These are phyloP conservation scores for Centrapalus pauciflorus DNA, from an alignment of 129 eudicot species.

Conservation along the genomic window DNA sequence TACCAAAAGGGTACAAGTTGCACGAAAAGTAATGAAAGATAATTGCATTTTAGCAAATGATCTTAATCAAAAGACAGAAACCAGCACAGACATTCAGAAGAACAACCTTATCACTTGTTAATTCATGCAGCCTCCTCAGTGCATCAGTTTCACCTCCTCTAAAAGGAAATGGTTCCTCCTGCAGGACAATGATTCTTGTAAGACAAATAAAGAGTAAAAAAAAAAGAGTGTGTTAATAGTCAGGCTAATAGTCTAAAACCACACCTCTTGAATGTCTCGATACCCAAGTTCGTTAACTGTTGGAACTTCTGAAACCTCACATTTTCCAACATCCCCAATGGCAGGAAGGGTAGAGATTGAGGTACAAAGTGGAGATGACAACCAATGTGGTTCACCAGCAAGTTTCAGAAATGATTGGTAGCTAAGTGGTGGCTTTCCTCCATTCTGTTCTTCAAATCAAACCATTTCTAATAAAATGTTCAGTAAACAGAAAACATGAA, in stretches of 20 bases:
- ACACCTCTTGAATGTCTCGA: constrained; percentile 53
- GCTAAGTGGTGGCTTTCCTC: constrained; percentile 78
- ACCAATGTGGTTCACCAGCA: constrained; percentile 80
- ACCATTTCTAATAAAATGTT: not conserved
- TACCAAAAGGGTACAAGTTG: not conserved
- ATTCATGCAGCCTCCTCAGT: constrained; percentile 59
- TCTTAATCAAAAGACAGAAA: not conserved
- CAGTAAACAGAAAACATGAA: not conserved
- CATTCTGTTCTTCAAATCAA: constrained; percentile 44
- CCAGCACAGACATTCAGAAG: not conserved
- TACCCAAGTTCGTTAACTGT: constrained; percentile 68
- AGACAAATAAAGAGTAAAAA: not conserved
- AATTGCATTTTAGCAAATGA: not conserved
- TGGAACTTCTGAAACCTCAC: constrained; percentile 54
- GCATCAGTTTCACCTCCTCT: constrained; percentile 95
- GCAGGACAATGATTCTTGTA: constrained; percentile 10
- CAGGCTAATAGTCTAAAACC: constrained; percentile 6
- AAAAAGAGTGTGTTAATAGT: not conserved
- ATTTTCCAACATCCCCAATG: constrained; percentile 45
- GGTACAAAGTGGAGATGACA: constrained; percentile 42
- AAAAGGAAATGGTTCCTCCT: constrained; percentile 56
- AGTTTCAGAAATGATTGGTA: constrained; percentile 71
- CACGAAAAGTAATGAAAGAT: not conserved
- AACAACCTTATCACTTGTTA: constrained; percentile 53
- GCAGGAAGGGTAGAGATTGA: constrained; percentile 43